Base-by-base conservation (phyloP, 306 rosid genomes). In the Spatholobus suberectus region DNA sequence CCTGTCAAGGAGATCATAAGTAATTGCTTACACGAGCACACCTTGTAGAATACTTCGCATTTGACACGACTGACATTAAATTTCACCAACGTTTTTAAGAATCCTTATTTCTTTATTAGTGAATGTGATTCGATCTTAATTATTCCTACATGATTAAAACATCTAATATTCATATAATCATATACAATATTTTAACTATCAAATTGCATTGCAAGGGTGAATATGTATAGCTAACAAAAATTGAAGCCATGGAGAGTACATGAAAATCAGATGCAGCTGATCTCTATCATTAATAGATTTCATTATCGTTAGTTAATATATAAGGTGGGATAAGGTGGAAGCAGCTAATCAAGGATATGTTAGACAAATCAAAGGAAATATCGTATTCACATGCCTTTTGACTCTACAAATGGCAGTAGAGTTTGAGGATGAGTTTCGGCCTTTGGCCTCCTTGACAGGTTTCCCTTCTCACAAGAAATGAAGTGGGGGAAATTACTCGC, bases 371-470 rank as follows among this genome's bases (percentile, higher is more conserved):
- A 34, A 41, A 55, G 20, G 20, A n/a, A 15, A 49, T 20, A 34
- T 66, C 26, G 20, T 6, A 43, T 24, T 70, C 57, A 14, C 55
- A 20, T 34, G 59, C 23, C 35, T 18, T 63, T 44, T 63, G 37
- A 17, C 54, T 75, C 17, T 38, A 37, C 1, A 74, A 62, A 12
- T 52, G 67, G 12, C 21, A 13, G 20, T 44, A 26, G 3, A 21
- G 38, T 12, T 24, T 59, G 73, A 3, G 3, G 2, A 18, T 73
- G 34, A 8, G 74, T 27, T 44, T 26, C 18, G 47, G 62, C 1
- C 27, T 43, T 58, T 14, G 29, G 73, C 67, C 12, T 62, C 32
- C 67, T 73, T 72, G 63, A 70, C 65, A 69, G 76, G 69, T 68
- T 79, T 38, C 13, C 3, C 18, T 38, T 38, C 58, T 4, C 54